These are phyloP conservation scores for Telopea speciosissima DNA, from an alignment of 177 flowering plant species.

Conservation along the genomic window DNA sequence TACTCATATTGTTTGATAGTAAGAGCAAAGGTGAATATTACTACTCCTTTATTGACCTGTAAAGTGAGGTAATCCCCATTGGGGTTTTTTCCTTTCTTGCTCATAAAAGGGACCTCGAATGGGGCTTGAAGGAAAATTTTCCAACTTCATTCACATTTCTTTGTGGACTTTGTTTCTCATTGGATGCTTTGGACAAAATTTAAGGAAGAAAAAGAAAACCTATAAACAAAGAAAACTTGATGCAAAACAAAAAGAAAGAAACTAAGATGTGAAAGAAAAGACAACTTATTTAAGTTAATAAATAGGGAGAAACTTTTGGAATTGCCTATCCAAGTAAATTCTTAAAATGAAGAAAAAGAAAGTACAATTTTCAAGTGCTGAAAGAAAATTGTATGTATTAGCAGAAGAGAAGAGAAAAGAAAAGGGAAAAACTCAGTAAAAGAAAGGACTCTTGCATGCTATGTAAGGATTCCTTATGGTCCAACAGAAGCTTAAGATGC, in stretches of 20 bases:
- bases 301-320: too few species aligned
- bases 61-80: slow-evolving; percentile 5
- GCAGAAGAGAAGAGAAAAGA: too few species aligned
- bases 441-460: background rate
- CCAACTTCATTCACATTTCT: slow-evolving; percentile 5
- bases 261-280: too few species aligned
- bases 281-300: too few species aligned
- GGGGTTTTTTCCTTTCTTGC: background rate
- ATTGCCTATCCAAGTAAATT: too few species aligned
- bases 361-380: too few species aligned
- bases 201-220: background rate
- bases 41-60: slow-evolving; percentile 6
- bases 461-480: background rate
- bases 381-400: too few species aligned
- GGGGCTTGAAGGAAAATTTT: background rate
- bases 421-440: background rate
- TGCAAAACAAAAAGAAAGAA: background rate
- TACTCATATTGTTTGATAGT: background rate
- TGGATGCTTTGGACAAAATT: too few species aligned
- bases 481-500: background rate
- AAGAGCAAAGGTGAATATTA: too few species aligned
- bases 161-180: background rate
- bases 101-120: background rate
- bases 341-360: too few species aligned
- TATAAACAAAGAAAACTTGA: background rate